Percentiles rank a stretch among this genome's conserved stretches.
Conservation (phyloP, 441 rosid genomes). For the Gossypium davidsonii region DNA sequence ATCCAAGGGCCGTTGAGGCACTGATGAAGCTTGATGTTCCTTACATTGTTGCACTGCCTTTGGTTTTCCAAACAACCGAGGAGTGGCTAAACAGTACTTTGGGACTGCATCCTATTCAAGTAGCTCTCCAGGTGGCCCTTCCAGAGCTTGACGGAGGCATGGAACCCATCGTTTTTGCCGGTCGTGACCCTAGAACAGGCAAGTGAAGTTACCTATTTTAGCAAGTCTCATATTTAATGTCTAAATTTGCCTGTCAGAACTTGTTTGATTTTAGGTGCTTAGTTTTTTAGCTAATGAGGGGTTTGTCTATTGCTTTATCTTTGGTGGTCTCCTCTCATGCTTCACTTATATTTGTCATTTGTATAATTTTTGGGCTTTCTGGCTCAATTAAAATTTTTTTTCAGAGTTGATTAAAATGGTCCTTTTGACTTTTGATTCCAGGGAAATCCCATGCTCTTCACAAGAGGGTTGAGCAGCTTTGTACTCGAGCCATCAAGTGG, state of each 20-base stretch:
- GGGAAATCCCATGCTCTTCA: conserved; percentile 99
- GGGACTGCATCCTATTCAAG: conserved; percentile 97
- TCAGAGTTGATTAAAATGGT: not conserved
- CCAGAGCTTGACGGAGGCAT: conserved; percentile 98
- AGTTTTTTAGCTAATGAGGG: not conserved
- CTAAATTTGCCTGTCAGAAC: not conserved
- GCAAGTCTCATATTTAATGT: not conserved
- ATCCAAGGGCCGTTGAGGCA: conserved; percentile 92
- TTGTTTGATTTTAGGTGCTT: not conserved
- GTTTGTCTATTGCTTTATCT: conserved; percentile 5
- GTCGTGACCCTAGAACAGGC: conserved; percentile 98
- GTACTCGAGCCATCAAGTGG: conserved; percentile 95
- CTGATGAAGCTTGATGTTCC: conserved; percentile 90
- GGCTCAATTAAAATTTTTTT: not conserved
- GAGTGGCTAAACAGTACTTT: conserved; percentile 95
- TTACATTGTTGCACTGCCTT: conserved; percentile 83
- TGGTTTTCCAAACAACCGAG: conserved; percentile 97
- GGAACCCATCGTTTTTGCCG: conserved; percentile 98
- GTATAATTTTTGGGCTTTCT: not conserved
- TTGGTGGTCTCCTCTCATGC: not conserved
- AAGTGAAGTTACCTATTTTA: conserved; percentile 21
- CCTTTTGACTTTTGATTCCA: conserved; percentile 28
- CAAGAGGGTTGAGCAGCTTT: conserved; percentile 98
- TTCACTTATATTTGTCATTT: not conserved
- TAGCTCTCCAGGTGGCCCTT: conserved; percentile 96